phyloP scores from a whole-genome alignment of 139 green algal species.

The Edaphochlamys debaryana region DNA sequence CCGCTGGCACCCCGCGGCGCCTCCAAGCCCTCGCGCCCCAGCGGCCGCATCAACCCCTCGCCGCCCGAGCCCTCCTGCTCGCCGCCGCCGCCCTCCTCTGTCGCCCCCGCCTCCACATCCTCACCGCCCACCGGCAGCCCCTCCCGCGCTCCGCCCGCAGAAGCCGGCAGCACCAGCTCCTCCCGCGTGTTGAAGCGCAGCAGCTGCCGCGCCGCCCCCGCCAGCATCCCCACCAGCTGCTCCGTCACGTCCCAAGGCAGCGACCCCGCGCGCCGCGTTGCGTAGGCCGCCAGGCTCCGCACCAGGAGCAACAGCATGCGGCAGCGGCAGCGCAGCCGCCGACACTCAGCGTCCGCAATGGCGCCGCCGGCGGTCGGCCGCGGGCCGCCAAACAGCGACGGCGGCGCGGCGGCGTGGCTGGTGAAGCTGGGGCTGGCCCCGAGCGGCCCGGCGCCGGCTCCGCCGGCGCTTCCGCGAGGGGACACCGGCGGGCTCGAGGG shows the following conservation, averaged over 20 bases:
- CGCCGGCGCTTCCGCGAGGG: too few species aligned
- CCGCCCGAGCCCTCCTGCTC: too few species aligned
- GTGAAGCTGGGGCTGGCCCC: too few species aligned
- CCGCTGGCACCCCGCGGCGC: too few species aligned
- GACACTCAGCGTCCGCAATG: background rate
- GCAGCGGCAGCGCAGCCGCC: slow-evolving; percentile 28
- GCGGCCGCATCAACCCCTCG: background rate
- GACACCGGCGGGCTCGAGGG: too few species aligned
- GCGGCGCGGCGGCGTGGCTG: too few species aligned
- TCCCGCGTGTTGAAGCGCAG: slow-evolving; percentile 26
- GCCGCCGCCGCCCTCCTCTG: background rate
- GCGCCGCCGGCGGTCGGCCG: background rate
- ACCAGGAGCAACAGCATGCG: slow-evolving; percentile 42
- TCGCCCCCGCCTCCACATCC: background rate
- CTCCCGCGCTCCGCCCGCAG: background rate
- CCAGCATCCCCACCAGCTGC: slow-evolving; percentile 24
- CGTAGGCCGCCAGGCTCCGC: background rate
- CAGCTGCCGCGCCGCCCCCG: background rate
- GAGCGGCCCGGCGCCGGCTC: too few species aligned
- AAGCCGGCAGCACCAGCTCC: slow-evolving; percentile 1
- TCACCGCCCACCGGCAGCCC: background rate
- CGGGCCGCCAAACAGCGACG: background rate
- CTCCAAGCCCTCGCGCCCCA: background rate
- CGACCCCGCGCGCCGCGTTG: background rate
- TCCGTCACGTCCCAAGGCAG: slow-evolving; percentile 17